Base-by-base conservation (phyloP, 2,329 filamentous ascomycete genomes). In the Diplodia corticola region DNA sequence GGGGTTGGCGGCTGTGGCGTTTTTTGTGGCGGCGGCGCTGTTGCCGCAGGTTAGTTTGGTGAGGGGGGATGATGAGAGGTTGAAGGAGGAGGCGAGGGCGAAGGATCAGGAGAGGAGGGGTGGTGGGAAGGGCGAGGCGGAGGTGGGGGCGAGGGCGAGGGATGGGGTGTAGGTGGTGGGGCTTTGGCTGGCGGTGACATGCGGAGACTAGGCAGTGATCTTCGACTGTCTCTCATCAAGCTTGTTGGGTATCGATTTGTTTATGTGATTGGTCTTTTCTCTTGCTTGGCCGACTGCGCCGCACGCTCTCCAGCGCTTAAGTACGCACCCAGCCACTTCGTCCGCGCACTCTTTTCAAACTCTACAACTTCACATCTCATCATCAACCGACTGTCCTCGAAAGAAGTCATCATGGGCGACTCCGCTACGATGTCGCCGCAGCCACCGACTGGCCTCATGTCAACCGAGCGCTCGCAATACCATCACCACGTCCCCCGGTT, bases 401-500 rank as follows among this genome's bases (percentile, higher is more conserved):
- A 44, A 17, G 7, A 44, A 17, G n/a, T 6, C 2, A 7, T n/a
- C 12, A 44, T 40, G 37, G 17, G 15, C 5, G 17, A n/a, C 5
- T 40, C 37, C n/a, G 15, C 37, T n/a, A 2, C 15, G 5, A 40
- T n/a, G 17, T 40, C 15, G 4, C 40, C 6, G 2, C 17, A 44
- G 10, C 30, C 28, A 3, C 7, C 1, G 30, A 37, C 9, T 17
- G 51, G 28, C 6, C n/a, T 5, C 15, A 35, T 15, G 13, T 37
- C 26, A 15, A 48, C 33, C 5, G 57, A 61, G 12, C 24, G 7
- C 57, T 22, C 9, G 4, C 5, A 76, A 55, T 76, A 77, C 59
- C 74, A 78, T 15, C 77, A 78, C 64, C 78, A 73, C 48, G 70
- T 79, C 20, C 76, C 77, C 6, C 75, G 71, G 33, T 78, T 78